Evolutionary conservation across 2,329 filamentous ascomycete species (phyloP), one percentile per base, ranked within the genome.

Genomic region (Aspergillus glaucus): DNA sequence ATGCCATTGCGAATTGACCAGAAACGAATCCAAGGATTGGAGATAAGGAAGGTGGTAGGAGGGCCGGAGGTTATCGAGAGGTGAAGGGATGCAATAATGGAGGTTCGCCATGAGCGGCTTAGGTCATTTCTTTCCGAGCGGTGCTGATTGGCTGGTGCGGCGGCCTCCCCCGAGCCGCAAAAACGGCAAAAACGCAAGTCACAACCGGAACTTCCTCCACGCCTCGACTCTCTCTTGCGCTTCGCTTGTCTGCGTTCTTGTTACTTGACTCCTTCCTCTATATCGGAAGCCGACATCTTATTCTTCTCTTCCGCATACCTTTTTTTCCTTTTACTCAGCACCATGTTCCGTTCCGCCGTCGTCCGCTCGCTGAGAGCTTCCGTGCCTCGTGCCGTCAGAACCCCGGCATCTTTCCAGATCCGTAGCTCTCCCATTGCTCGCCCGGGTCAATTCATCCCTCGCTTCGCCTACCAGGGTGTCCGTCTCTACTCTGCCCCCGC

Each of bases 321-420:
- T 49, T 30, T 53, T 49, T 48, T 48, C 43, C 52, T 51, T 46
- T 45, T 40, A 48, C 36, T 21, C n/a, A 44, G 55, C 75, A 83
- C 64, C 58, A 97, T 97, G 92, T 90, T 96, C 80, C 88, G 92
- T 77, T 84, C 87, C 73, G 85, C 87, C 68, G 74, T 93, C 71
- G 78, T 92, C 77, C 87, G 87, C 75, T 86, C 87, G 66, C 82
- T 86, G 71, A 78, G 82, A 67, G 37, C 37, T 55, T 73, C 75
- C 58, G 66, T 68, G 50, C 71, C 77, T 60, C 74, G 76, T 62
- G 68, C 71, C 57, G 72, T 78, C 67, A 73, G 77, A 68, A 69
- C 72, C 69, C 72, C 79, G 69, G 78, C 81, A 70, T 78, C 81
- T 66, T 78, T 81, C 68, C 69, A 72, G 74, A 79, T 70, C 73